Base-by-base conservation (phyloP, 2,329 filamentous ascomycete species). In the Westerdykella aurantiaca region DNA sequence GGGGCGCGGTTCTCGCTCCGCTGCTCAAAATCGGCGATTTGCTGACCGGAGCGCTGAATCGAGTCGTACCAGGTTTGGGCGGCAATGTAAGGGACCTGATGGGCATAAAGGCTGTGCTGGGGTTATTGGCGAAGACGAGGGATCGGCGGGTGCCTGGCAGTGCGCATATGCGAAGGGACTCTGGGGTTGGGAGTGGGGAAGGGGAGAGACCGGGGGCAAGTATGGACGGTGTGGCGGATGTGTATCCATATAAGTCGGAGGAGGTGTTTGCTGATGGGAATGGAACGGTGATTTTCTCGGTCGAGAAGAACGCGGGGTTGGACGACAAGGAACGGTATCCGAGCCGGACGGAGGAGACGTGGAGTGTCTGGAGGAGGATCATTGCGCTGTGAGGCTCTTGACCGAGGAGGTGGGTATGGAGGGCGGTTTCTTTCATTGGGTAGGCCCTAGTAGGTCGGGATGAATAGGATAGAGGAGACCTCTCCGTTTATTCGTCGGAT, bases 71-170 rank as follows among this genome's bases (percentile, higher is more conserved):
- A 1, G 51, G 48, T 2, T 51, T 65, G 1, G 62, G 58, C 2
- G 51, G 57, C 14, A 61, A 62, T 14, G 52, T 63, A 1, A 50
- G 53, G 21, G 53, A 59, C 17, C 22, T 62, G 0, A 42, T 64
- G 0, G 62, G 61, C 6, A 50, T 64, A 18, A 60, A 59, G 34
- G 55, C 56, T 1, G 48, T 64, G 5, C 34, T 66, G 1, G 44
- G 49, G 2, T 56, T 68, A 2, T 34, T 67, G 37, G 56, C 55
- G 2, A 60, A 62, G 6, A 62, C 61, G 1, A 45, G 52, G 9
- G 63, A 68, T 44, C 56, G 64, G 2, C 49, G 62, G 1, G 61
- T 68, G 6, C 63, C 63, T 0, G 59, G 60, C 2, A 43, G 43
- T 2, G 47, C 37, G 4, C 25, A 29, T 9, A 29, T 29, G 42